Evolutionary conservation across 352 stramenopile species (phyloP).

Genomic region (Globisporangium barbulae): DNA sequence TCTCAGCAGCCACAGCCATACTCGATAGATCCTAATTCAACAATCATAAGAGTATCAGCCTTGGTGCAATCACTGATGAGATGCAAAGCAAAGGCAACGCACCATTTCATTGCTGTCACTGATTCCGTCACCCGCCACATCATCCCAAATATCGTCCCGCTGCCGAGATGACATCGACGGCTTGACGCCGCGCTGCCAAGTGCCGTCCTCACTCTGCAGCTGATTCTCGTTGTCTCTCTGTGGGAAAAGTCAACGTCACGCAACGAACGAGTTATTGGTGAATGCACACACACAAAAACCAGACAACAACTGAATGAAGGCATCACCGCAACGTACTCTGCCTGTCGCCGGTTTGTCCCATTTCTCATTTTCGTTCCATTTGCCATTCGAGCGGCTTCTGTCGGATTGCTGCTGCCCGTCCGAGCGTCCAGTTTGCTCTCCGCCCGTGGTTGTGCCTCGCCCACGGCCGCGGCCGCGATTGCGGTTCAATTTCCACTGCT

Average conservation of each 20-base stretch:
- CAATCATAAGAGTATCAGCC: neutral
- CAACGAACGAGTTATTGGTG: neutral
- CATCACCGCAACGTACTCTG: slow-evolving; percentile 20
- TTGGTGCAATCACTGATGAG: neutral
- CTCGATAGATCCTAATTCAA: slow-evolving; percentile 67
- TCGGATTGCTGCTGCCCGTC: slow-evolving; percentile 31
- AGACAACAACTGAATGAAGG: too few relatives aligned
- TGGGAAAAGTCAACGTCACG: neutral
- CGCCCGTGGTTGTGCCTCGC: slow-evolving; percentile 33
- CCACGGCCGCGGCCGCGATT: slow-evolving; percentile 75
- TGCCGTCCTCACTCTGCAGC: slow-evolving; percentile 35
- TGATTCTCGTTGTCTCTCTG: slow-evolving; percentile 28
- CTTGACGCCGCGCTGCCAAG: slow-evolving; percentile 56
- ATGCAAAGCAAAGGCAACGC: slow-evolving; percentile 14
- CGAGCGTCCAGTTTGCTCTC: slow-evolving; percentile 9
- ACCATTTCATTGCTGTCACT: slow-evolving; percentile 64
- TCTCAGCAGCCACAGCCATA: slow-evolving; percentile 77
- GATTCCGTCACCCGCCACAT: slow-evolving; percentile 47
- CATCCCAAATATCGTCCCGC: slow-evolving; percentile 74
- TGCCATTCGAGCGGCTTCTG: slow-evolving; percentile 42
- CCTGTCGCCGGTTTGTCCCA: slow-evolving; percentile 30
- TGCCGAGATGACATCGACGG: slow-evolving; percentile 25
- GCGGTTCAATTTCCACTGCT: slow-evolving; percentile 80
- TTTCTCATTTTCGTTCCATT: slow-evolving; percentile 46
- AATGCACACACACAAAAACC: neutral